phyloP scores from a whole-genome alignment of 208 protist genomes.

The Tritrichomonas musculus region DNA sequence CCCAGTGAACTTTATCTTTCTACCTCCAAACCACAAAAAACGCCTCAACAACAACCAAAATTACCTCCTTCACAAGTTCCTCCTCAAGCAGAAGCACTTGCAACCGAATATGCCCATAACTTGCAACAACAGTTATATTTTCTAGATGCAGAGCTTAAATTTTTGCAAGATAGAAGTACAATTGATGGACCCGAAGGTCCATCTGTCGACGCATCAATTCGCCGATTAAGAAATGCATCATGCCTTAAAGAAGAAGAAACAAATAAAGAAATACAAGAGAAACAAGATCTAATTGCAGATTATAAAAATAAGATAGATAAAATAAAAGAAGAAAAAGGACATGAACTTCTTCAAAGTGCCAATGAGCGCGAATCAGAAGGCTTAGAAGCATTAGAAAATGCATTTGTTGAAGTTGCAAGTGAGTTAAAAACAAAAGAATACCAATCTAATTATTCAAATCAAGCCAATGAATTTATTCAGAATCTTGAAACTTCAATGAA shows the following conservation, averaged over 20 bases:
- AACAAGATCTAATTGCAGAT: neutral
- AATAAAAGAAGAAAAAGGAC: neutral
- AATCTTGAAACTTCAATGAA: neutral
- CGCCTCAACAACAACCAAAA: neutral
- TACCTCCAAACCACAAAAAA: neutral
- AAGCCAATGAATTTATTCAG: neutral
- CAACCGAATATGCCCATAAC: neutral
- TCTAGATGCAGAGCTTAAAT: neutral
- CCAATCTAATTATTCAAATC: neutral
- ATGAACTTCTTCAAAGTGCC: neutral
- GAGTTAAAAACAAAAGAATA: neutral
- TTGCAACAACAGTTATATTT: constrained; percentile 14
- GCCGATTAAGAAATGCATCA: neutral
- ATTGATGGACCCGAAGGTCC: neutral
- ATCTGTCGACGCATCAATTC: neutral
- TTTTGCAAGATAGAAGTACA: neutral
- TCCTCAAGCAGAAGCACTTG: neutral
- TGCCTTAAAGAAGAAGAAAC: constrained; percentile 10
- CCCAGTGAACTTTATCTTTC: neutral
- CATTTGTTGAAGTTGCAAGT: neutral
- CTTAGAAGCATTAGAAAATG: neutral
- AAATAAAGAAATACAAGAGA: neutral
- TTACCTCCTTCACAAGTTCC: neutral
- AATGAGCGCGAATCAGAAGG: neutral
- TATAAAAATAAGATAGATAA: neutral